A percentile compares a stretch with the other conserved stretches of the same genome.
These are phyloP conservation scores for Aspergillus ibericus DNA, from an alignment of 2,329 filamentous ascomycete genomes.

Conservation along the genomic window DNA sequence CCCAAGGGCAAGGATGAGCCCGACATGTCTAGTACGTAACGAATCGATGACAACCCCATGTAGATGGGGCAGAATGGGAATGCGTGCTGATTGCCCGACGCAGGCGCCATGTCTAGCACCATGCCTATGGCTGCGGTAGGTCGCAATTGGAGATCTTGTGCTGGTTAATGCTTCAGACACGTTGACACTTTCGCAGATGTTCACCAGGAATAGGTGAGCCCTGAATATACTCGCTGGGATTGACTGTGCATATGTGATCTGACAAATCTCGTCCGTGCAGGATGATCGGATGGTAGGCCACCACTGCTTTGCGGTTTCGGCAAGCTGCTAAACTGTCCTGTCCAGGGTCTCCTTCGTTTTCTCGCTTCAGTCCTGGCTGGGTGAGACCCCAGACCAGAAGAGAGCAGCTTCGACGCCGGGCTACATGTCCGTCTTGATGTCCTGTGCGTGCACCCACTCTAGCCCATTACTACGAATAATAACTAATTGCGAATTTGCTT, in stretches of 20 bases:
- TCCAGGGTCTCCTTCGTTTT: conserved; percentile 49
- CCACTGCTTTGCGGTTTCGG: neutral
- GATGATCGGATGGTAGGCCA: conserved; percentile 62
- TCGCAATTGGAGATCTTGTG: conserved; percentile 18
- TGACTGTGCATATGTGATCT: conserved; percentile 8
- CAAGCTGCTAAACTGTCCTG: conserved; percentile 18
- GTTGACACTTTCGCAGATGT: conserved; percentile 60
- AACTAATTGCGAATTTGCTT: conserved; percentile 15
- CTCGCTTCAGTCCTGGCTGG: conserved; percentile 50
- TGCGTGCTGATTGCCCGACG: conserved; percentile 19
- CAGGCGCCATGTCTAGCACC: conserved; percentile 68
- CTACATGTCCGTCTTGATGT: conserved; percentile 76
- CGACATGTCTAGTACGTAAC: conserved; percentile 68
- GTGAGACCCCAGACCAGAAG: conserved; percentile 50
- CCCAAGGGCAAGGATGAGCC: conserved; percentile 60
- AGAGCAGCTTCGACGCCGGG: conserved; percentile 68
- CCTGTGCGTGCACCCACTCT: conserved; percentile 55
- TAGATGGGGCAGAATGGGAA: neutral
- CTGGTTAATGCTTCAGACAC: neutral
- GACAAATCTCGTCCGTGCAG: conserved; percentile 36
- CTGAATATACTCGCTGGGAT: neutral
- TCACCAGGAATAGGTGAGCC: conserved; percentile 79
- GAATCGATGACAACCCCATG: neutral
- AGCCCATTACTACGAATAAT: neutral
- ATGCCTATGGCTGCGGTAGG: conserved; percentile 86